A percentile compares a stretch with the other conserved stretches of the same genome.
Conservation (phyloP, 1,284 basidiomycete genomes). For the Thelephora terrestris region DNA sequence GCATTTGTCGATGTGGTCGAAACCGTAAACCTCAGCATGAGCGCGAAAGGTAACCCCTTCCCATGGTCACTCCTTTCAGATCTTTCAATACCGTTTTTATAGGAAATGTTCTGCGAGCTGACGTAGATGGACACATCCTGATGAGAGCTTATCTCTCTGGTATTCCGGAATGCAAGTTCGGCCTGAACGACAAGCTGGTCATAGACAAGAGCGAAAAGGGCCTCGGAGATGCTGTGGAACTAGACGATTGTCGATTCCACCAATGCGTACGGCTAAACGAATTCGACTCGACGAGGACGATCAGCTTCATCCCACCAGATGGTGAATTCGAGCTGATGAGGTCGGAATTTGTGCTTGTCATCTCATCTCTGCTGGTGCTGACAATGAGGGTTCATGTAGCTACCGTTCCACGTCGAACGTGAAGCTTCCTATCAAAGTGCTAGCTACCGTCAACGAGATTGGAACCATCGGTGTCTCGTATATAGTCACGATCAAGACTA, state of each 20-base stretch:
- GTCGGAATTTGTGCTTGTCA: constrained; percentile 28
- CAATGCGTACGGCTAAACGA: constrained; percentile 94
- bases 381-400: constrained; percentile 31
- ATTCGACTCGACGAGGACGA: constrained; percentile 88
- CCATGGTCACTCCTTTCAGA: not conserved
- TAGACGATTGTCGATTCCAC: constrained; percentile 98
- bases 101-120: constrained; percentile 91
- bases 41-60: constrained; percentile 69
- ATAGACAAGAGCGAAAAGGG: constrained; percentile 77
- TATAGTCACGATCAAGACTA: constrained; percentile 80
- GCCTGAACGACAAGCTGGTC: constrained; percentile 95
- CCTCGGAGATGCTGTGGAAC: constrained; percentile 74
- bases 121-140: constrained; percentile 95
- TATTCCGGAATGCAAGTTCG: constrained; percentile 96
- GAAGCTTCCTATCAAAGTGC: constrained; percentile 85
- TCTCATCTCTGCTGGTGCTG: not conserved
- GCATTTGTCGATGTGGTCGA: constrained; percentile 98
- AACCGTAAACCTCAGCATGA: constrained; percentile 94
- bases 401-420: constrained; percentile 96
- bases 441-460: constrained; percentile 89
- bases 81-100: constrained; percentile 1
- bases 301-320: constrained; percentile 96
- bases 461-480: constrained; percentile 90
- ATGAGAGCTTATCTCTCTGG: constrained; percentile 98
- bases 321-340: constrained; percentile 99